These are phyloP conservation scores for Vitis hybrid DNA, from an alignment of 177 flowering plant species.

Conservation along the genomic window DNA sequence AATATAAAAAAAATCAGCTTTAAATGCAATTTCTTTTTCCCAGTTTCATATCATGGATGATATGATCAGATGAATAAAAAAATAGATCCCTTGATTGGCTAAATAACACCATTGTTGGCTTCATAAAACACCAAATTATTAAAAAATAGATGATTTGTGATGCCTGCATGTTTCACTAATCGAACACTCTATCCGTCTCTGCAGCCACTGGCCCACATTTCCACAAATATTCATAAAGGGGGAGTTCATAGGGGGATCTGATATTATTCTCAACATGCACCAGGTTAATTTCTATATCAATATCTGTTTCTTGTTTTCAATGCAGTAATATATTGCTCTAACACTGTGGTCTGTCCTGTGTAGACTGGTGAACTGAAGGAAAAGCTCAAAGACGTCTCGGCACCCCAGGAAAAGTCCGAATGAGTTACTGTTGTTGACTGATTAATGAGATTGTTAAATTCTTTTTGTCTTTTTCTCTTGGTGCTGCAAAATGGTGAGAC, in stretches of 20 bases:
- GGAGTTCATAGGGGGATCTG: constrained; percentile 87
- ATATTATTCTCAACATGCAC: constrained; percentile 77
- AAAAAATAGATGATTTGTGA: no score
- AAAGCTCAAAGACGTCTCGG: constrained; percentile 45
- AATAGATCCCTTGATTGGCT: no score
- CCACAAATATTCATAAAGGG: constrained; percentile 91
- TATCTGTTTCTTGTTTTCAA: neutral
- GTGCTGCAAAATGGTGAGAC: no score
- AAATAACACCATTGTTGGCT: no score
- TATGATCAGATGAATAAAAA: no score
- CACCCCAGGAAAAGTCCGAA: constrained; percentile 21
- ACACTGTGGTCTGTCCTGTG: constrained; percentile 3
- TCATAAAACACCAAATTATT: no score
- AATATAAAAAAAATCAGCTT: no score
- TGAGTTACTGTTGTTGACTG: constrained; percentile 7
- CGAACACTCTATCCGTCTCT: neutral
- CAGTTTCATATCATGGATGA: no score
- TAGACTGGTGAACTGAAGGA: constrained; percentile 67
- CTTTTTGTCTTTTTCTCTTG: no score
- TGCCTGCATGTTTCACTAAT: neutral
- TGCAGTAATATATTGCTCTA: neutral
- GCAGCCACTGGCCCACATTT: constrained; percentile 87
- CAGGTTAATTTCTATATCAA: constrained; percentile 41
- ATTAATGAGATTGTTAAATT: neutral
- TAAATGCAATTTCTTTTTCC: no score